Evolutionary conservation across 1,284 basidiomycete species (phyloP).

Genomic region (Austropuccinia psidii): DNA sequence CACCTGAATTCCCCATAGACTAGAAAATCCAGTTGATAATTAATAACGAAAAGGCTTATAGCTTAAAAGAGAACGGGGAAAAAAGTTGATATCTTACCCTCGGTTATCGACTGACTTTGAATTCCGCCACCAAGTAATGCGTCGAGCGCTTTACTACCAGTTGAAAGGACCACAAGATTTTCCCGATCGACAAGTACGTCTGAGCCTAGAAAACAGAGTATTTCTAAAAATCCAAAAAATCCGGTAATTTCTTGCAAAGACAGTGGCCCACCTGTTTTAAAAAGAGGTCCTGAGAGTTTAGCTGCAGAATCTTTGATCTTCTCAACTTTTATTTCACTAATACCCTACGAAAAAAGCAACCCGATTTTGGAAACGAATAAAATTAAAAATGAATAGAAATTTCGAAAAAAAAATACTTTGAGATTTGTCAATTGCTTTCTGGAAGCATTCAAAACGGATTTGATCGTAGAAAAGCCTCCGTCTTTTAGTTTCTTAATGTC

Average conservation of each 20-base stretch:
- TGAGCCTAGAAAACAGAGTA: slow-evolving; percentile 58
- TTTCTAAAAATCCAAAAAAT: neutral
- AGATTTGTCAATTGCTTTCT: slow-evolving; percentile 78
- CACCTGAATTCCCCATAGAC: slow-evolving; percentile 34
- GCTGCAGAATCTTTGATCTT: slow-evolving; percentile 67
- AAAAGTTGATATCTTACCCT: slow-evolving; percentile 2
- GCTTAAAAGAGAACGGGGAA: no score
- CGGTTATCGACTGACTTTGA: slow-evolving; percentile 37
- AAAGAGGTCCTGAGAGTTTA: slow-evolving; percentile 27
- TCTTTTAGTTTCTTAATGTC: slow-evolving; percentile 86
- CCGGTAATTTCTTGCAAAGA: neutral
- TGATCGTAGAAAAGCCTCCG: slow-evolving; percentile 51
- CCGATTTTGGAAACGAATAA: neutral
- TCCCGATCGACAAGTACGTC: slow-evolving; percentile 77
- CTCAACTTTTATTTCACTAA: slow-evolving; percentile 70
- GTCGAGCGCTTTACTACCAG: slow-evolving; percentile 84
- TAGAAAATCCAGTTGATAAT: no score
- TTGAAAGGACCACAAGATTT: slow-evolving; percentile 68
- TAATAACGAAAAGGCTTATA: no score
- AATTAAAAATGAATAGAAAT: slow-evolving; percentile 13
- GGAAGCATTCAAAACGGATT: slow-evolving; percentile 54
- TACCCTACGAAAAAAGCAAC: slow-evolving; percentile 47
- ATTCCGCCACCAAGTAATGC: slow-evolving; percentile 43
- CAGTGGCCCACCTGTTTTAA: slow-evolving; percentile 17
- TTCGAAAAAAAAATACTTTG: slow-evolving; percentile 56